These are phyloP conservation scores for Cladosporium sp. DNA, from an alignment of 2,329 filamentous ascomycete genomes.

Conservation along the genomic window DNA sequence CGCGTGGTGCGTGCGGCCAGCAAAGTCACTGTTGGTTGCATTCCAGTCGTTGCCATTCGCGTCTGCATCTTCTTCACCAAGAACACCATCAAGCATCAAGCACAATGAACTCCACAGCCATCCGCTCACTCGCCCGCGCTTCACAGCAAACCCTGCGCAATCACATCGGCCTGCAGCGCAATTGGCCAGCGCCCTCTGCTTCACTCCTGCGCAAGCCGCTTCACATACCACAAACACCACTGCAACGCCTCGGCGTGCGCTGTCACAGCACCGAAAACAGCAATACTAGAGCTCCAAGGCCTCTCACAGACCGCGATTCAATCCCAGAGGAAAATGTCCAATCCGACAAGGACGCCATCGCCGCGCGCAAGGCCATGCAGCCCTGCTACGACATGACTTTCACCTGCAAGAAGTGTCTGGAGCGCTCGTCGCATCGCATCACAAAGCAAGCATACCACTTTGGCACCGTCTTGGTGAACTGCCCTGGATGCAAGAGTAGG, in stretches of 20 bases:
- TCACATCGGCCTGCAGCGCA: slow-evolving; percentile 31
- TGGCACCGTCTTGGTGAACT: slow-evolving; percentile 85
- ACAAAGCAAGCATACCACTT: slow-evolving; percentile 95
- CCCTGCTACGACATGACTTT: slow-evolving; percentile 87
- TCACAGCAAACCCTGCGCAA: slow-evolving; percentile 38
- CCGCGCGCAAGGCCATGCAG: slow-evolving; percentile 46
- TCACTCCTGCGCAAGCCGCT: slow-evolving; percentile 21
- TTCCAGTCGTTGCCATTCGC: slow-evolving; percentile 8
- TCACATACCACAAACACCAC: slow-evolving; percentile 21
- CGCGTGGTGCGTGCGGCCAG: background rate
- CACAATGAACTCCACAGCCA: slow-evolving; percentile 25
- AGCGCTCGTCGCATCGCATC: slow-evolving; percentile 79
- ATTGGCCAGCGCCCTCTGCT: slow-evolving; percentile 25
- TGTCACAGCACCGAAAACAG: slow-evolving; percentile 20
- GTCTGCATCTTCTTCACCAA: background rate
- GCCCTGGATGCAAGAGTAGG: slow-evolving; percentile 79
- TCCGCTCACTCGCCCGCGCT: slow-evolving; percentile 37
- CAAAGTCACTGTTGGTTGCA: background rate
- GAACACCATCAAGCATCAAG: background rate
- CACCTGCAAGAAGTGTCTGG: slow-evolving; percentile 78
- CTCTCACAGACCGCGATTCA: slow-evolving; percentile 36
- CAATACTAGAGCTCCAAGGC: slow-evolving; percentile 22
- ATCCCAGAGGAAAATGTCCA: slow-evolving; percentile 26
- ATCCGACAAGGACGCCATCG: slow-evolving; percentile 37
- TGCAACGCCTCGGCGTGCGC: slow-evolving; percentile 19